Percentiles rank a stretch among this genome's conserved stretches.
Conservation (phyloP, 768 basidiomycete genomes). For the Omphalotus guepiniiformis region DNA sequence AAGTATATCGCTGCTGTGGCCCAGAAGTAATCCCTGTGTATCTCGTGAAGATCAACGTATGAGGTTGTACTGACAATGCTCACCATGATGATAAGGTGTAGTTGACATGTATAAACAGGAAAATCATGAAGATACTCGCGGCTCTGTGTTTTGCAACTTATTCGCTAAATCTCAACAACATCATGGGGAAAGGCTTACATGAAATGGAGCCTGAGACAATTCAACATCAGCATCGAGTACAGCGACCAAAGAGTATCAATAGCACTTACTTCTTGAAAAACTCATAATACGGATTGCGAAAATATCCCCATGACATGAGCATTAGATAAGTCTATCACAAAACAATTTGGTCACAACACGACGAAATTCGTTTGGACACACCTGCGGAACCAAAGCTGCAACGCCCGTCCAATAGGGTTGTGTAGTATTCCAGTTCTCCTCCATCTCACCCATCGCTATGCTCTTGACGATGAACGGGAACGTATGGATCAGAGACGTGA, state of each 20-base stretch:
- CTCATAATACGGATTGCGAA: constrained; percentile 29
- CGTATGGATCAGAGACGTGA: constrained; percentile 29
- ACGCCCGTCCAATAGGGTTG: constrained; percentile 28
- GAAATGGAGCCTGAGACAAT: too few relatives aligned
- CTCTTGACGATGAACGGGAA: constrained; percentile 29
- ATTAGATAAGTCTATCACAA: constrained; percentile 21
- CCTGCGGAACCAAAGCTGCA: constrained; percentile 29
- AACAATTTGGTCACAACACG: neutral
- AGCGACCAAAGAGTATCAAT: too few relatives aligned
- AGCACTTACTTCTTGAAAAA: constrained; percentile 27
- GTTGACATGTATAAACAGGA: constrained; percentile 29
- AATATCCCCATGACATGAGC: constrained; percentile 25
- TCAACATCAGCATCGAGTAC: too few relatives aligned
- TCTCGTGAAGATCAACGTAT: neutral
- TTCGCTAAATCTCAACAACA: too few relatives aligned
- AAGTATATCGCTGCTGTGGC: constrained; percentile 25
- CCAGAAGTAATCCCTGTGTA: constrained; percentile 27
- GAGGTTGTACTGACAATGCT: neutral
- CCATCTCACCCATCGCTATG: constrained; percentile 21
- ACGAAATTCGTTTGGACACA: neutral
- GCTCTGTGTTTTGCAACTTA: constrained; percentile 10
- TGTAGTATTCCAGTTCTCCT: constrained; percentile 13
- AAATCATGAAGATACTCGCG: constrained; percentile 26
- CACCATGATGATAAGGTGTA: constrained; percentile 26
- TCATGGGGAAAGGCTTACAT: too few relatives aligned